Percentiles rank a stretch among this genome's conserved stretches.
phyloP scores from a whole-genome alignment of 2,329 filamentous ascomycete genomes.

The Cadophora gregata region DNA sequence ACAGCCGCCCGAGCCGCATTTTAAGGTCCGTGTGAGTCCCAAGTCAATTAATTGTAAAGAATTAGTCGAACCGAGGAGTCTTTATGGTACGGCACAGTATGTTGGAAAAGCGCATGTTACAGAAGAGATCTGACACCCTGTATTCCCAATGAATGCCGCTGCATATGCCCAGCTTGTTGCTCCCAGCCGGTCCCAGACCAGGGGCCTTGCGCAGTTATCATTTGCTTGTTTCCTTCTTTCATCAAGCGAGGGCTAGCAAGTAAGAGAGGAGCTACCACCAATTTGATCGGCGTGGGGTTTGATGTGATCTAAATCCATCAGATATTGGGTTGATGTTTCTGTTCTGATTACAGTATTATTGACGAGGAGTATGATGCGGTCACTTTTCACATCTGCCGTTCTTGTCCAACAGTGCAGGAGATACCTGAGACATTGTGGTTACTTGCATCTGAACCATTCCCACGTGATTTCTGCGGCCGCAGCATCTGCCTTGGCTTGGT shows the following conservation, averaged over 20 bases:
- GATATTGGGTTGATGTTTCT: neutral
- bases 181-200: slow-evolving; percentile 1
- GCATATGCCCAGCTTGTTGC: no score
- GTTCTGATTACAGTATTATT: no score
- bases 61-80: neutral
- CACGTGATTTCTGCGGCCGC: neutral
- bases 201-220: slow-evolving; percentile 15
- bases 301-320: slow-evolving; percentile 1
- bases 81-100: no score
- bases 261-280: neutral
- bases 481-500: no score
- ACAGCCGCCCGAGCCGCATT: slow-evolving; percentile 20
- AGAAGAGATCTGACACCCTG: no score
- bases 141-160: no score
- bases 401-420: neutral
- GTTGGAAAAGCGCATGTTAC: no score
- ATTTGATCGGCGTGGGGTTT: slow-evolving; percentile 8
- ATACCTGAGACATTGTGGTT: slow-evolving; percentile 1
- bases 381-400: neutral
- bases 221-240: neutral
- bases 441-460: slow-evolving; percentile 4
- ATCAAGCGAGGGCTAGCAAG: neutral
- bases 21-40: neutral
- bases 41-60: neutral
- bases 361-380: neutral